Base-by-base conservation (phyloP, 345 rosid species). In the Lepidium sativum region DNA sequence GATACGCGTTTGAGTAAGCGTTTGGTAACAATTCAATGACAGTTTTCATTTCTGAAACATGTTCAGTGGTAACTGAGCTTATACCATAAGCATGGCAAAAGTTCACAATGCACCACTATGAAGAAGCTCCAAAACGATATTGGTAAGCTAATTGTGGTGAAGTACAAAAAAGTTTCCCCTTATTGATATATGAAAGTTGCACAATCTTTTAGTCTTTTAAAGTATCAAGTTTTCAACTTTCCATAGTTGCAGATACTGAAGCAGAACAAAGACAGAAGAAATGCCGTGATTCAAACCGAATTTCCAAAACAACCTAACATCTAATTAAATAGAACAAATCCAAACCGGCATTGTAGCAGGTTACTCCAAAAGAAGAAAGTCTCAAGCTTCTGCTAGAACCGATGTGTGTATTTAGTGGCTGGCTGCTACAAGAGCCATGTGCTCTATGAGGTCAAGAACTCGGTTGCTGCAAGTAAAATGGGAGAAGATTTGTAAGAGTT, bases 401-500 rank as follows among this genome's bases (percentile, higher is more conserved):
- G 4, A 47, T 41, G 59, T 23, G 10, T 54, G 31, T 47, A 18
- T 66, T 68, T 69, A 49, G 67, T 32, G 80, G 66, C 60, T 70
- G 39, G 91, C 80, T 40, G 86, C 84, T 48, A 94, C 99, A 82
- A 88, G 58, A 7, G 99, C 89, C 90, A 94, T 94, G 84, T 90
- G 96, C 80, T 81, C 92, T 34, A 94, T 90, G 72, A 94, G 83
- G 84, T 90, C 99, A 79, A 86, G 85, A 65, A 94, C 99, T 60
- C 99, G 91, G 78, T 85, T 94, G 87, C 99, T 90, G 87, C 21
- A 70, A 63, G 11, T 57, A 69, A 60, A 69, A 20, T n/a, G 10
- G 50, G 61, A 58, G 63, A 38, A 42, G 13, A 34, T 35, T 11
- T 11, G 49, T 70, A 0, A 39, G 65, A 40, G 70, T 56, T 34